phyloP scores from a whole-genome alignment of 2,329 filamentous ascomycete genomes.

The Sporothrix mexicana region DNA sequence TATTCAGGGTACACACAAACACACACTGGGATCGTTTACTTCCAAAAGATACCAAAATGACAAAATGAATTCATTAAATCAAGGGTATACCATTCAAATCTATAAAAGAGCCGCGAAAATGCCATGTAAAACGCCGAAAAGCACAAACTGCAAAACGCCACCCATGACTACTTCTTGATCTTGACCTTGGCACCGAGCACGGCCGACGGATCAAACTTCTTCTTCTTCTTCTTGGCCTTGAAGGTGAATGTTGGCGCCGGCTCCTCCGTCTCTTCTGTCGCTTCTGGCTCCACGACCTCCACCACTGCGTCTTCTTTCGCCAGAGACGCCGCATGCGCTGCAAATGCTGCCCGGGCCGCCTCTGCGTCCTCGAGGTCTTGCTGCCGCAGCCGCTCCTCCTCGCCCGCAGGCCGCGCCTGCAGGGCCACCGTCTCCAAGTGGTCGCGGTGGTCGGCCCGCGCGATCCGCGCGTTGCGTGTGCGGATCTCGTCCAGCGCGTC shows the following conservation, averaged over 20 bases:
- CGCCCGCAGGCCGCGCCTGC: conserved; percentile 57
- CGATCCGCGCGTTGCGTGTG: conserved; percentile 85
- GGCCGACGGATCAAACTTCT: too few species aligned
- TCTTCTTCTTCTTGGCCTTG: too few species aligned
- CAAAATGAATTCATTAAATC: neutral
- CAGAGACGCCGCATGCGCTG: conserved; percentile 56
- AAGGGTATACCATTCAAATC: conserved; percentile 3
- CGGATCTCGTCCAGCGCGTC: conserved; percentile 95
- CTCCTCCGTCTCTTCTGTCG: conserved; percentile 38
- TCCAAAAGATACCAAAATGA: neutral
- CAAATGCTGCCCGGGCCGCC: conserved; percentile 78
- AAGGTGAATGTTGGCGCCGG: too few species aligned
- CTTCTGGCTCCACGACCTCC: conserved; percentile 55
- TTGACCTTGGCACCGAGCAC: too few species aligned
- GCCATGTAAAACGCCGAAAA: too few species aligned
- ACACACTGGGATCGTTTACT: neutral
- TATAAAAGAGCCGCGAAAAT: too few species aligned
- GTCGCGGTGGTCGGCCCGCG: conserved; percentile 73
- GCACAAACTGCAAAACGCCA: too few species aligned
- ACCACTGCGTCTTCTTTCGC: neutral
- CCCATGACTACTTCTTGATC: too few species aligned
- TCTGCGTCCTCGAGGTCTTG: conserved; percentile 85
- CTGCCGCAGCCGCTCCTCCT: conserved; percentile 67
- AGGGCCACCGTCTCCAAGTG: conserved; percentile 62
- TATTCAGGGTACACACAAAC: neutral